Base-by-base conservation (phyloP, 805 yeast species). In the Ogataea degrootiae region DNA sequence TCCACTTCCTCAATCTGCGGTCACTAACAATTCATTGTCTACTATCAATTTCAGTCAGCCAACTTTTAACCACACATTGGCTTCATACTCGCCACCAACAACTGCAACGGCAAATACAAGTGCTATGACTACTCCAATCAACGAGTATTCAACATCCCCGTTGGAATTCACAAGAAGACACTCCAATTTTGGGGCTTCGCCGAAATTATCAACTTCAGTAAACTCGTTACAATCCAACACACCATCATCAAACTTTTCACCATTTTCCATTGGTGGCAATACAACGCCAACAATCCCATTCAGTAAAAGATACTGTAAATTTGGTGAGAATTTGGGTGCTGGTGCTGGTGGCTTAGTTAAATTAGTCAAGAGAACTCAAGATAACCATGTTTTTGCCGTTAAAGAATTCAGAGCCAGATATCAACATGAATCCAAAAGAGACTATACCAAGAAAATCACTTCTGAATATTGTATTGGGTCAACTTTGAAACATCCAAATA, bases 311-410 rank as follows among this genome's bases (percentile, higher is more conserved):
- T 90, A 89, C 65, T 79, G 85, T 44, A 86, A 83, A 62, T 82
- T 85, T 46, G 96, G 96, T 45, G 92, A 89, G 52, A 86, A 80
- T 49, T 73, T 91, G 42, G 97, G 97, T 46, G 94, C 94, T 19
- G 97, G 97, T 45, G 97, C 97, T 2, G 97, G 97, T 43, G 97
- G 97, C 4, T 77, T 85, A 15, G 97, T 91, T 34, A 81, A 82
- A 58, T 72, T 90, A 42, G 84, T 88, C 41, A 82, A 75, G 44
- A 70, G 96, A 55, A 67, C 77, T 4, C 66, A 77, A 2, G 97
- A 90, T 67, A 69, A 72, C 31, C 77, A 81, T 57, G 77, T 87
- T 2, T 90, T 88, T 72, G 97, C 97, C 0, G 96, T 91, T 22
- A 91, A 91, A 65, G 97, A 91, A 66, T 91, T 90, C 63, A 77